Percentiles rank a stretch among this genome's conserved stretches.
Evolutionary conservation across 768 basidiomycete genomes (phyloP).

Genomic region (Xerocomus spinulosus): DNA sequence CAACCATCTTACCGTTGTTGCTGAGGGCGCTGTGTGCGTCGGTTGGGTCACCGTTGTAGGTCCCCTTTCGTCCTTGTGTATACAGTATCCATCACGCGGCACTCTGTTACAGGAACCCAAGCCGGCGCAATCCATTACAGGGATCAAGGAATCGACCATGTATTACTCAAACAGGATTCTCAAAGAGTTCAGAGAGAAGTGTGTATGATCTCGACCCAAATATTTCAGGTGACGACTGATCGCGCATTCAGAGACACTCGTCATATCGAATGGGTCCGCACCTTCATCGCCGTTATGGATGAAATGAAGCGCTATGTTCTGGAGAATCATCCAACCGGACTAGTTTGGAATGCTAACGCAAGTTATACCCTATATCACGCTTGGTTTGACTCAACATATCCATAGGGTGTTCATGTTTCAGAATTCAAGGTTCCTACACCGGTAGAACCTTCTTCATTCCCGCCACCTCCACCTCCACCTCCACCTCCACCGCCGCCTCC

Average conservation of each 20-base stretch:
- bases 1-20: constrained; percentile 74
- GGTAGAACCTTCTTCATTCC: constrained; percentile 31
- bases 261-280: constrained; percentile 85
- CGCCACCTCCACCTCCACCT: constrained; percentile 43
- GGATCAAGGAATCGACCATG: constrained; percentile 78
- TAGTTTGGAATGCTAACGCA: constrained; percentile 86
- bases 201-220: constrained; percentile 23
- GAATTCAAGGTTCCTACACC: constrained; percentile 43
- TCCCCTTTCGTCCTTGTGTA: constrained; percentile 4
- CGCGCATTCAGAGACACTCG: constrained; percentile 63
- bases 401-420: constrained; percentile 53
- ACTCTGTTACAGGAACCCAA: constrained; percentile 51
- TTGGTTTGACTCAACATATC: neutral
- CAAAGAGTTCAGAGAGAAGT: constrained; percentile 94
- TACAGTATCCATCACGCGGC: neutral
- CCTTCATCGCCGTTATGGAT: constrained; percentile 67
- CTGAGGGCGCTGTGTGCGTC: constrained; percentile 74
- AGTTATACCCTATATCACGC: constrained; percentile 9
- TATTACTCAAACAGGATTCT: constrained; percentile 90
- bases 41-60: constrained; percentile 88
- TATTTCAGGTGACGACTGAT: constrained; percentile 4
- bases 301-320: constrained; percentile 77
- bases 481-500: constrained; percentile 58
- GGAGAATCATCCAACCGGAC: constrained; percentile 81
- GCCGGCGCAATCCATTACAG: constrained; percentile 74